Evolutionary conservation across 345 rosid genomes (phyloP).

Genomic region (Brassica napus): DNA sequence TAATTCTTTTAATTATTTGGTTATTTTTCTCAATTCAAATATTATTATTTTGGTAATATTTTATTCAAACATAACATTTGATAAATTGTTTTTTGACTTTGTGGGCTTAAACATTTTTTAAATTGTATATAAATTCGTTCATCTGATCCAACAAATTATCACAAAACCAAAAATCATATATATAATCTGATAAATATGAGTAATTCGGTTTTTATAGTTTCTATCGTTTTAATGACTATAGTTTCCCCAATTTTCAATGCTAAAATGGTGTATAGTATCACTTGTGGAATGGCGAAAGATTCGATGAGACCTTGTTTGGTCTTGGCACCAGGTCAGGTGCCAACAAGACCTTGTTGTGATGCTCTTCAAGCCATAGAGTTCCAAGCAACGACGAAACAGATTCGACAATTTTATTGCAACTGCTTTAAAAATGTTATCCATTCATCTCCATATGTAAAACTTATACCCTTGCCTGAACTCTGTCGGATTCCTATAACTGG

Average conservation of each 20-base stretch:
- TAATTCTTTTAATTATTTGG: no score
- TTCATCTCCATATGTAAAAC: not conserved
- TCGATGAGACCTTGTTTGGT: not conserved
- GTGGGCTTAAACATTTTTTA: not conserved
- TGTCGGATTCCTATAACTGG: not conserved
- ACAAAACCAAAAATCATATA: not conserved
- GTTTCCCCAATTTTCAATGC: not conserved
- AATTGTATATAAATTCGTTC: not conserved
- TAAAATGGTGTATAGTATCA: not conserved
- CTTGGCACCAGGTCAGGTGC: not conserved
- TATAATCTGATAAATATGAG: not conserved
- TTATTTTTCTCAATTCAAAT: not conserved
- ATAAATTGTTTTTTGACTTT: no score
- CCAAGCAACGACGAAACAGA: not conserved
- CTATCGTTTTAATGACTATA: not conserved
- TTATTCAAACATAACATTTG: not conserved
- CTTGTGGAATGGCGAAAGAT: not conserved
- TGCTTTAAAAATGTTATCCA: not conserved
- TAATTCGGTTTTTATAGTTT: not conserved
- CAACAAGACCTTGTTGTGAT: not conserved
- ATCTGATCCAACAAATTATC: not conserved
- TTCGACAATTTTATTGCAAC: not conserved
- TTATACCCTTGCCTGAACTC: not conserved
- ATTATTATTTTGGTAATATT: not conserved
- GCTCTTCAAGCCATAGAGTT: not conserved